Conservation (phyloP, 768 basidiomycete species). For the Auricularia sp. region DNA sequence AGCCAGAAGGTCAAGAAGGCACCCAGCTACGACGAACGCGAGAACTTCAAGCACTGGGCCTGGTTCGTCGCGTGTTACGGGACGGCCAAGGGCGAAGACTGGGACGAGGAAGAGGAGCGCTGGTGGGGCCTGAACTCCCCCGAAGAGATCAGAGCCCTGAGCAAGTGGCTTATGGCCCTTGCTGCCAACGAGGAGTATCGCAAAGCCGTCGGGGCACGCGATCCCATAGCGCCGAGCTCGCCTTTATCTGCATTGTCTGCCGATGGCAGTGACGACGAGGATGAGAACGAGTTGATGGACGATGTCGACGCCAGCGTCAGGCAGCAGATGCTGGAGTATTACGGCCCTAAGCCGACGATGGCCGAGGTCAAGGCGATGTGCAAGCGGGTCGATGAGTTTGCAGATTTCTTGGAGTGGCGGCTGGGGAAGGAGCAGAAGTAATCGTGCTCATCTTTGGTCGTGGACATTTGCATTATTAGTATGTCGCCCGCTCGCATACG, state of each 20-base stretch:
- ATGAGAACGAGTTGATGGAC: neutral
- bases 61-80: slow-evolving; percentile 77
- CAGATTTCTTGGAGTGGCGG: slow-evolving; percentile 51
- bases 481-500: too few species aligned
- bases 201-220: neutral
- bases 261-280: neutral
- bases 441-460: neutral
- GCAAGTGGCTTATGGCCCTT: slow-evolving; percentile 41
- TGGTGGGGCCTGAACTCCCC: slow-evolving; percentile 75
- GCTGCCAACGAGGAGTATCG: neutral
- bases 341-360: slow-evolving; percentile 14
- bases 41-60: slow-evolving; percentile 48
- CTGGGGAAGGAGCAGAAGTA: slow-evolving; percentile 13
- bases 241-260: neutral
- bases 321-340: neutral
- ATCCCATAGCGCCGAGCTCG: neutral
- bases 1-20: slow-evolving; percentile 47
- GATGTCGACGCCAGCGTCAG: slow-evolving; percentile 2
- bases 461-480: neutral
- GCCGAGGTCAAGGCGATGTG: slow-evolving; percentile 37
- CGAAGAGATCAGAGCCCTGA: slow-evolving; percentile 51
- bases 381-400: slow-evolving; percentile 47
- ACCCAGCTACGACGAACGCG: slow-evolving; percentile 39
- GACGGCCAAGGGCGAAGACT: slow-evolving; percentile 24
- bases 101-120: slow-evolving; percentile 33